Evolutionary conservation across 768 basidiomycete species (phyloP), one percentile per base, ranked within the genome.

Genomic region (Russula olivacea): DNA sequence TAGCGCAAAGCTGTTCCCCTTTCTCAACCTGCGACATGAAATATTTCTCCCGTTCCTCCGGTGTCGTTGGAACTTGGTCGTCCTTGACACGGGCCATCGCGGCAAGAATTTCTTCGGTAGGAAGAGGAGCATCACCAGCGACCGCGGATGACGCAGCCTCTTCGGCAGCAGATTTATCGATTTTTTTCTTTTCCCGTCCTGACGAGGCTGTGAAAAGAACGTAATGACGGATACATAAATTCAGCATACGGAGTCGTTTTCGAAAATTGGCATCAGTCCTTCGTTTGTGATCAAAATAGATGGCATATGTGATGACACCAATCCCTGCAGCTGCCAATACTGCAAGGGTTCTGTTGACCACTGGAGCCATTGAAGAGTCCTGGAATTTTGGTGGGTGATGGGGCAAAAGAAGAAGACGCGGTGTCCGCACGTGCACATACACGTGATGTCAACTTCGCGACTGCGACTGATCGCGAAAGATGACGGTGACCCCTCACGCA

Each of bases 241-340:
- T 21, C 23, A 23, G 61, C 68, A 21, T 59, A 69, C 68, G 68
- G 61, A 98, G 82, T 72, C 84, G 86, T 77, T 85, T 93, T 73
- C 97, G 85, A 82, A 99, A 99, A 17, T 81, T 80, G 48, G 79
- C 75, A 72, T 97, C 93, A 72, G 89, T 91, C 71, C 95, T 83
- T 56, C 97, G 87, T 78, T 83, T 91, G 79, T 96, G 87, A 80
- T 99, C 97, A 71, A 98, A 99, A 76, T 93, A 98, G 58, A 84
- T 81, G 34, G 89, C 93, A 74, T 98, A 98, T 25, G 86, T 92
- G 40, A 89, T 80, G 49, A 82, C 81, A 23, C 86, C 80, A 58
- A 78, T 70, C 50, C 75, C 74, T 23, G 78, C 76, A 68, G 77
- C 72, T 41, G 78, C 74, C 67, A 81, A 61, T 57, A 76, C 67